These are phyloP conservation scores for Osmozyma mogii DNA, from an alignment of 805 yeast species.

Conservation along the genomic window DNA sequence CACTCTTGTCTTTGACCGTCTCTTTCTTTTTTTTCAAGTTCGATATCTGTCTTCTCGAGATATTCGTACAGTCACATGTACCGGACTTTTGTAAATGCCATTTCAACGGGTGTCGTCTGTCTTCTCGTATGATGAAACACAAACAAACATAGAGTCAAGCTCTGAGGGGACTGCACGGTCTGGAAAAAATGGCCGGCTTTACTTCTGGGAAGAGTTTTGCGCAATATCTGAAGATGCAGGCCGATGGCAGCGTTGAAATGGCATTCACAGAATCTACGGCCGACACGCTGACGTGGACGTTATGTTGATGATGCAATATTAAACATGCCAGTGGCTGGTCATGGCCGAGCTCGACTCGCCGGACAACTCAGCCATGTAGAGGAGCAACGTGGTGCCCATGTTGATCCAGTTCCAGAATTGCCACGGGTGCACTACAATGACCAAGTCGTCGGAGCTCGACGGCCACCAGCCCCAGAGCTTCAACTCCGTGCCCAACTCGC, in stretches of 20 bases:
- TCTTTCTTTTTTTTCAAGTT: constrained; percentile 12
- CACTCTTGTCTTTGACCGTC: constrained; percentile 67
- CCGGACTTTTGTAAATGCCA: constrained; percentile 41
- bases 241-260: constrained; percentile 6
- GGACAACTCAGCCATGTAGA: constrained; percentile 73
- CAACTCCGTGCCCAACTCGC: constrained; percentile 59
- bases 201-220: constrained; percentile 66
- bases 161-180: constrained; percentile 54
- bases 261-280: neutral
- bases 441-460: constrained; percentile 13
- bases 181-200: constrained; percentile 39
- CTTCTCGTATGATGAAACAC: constrained; percentile 55
- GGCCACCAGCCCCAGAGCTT: constrained; percentile 52
- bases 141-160: constrained; percentile 89
- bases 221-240: constrained; percentile 28
- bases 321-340: constrained; percentile 38
- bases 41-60: constrained; percentile 22
- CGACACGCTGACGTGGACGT: no score
- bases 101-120: constrained; percentile 1
- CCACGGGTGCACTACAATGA: constrained; percentile 58
- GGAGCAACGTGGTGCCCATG: constrained; percentile 68
- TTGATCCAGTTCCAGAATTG: constrained; percentile 97
- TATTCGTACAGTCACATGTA: constrained; percentile 57
- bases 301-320: constrained; percentile 14
- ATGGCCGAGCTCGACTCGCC: constrained; percentile 29